Conservation (phyloP, 257 asterid species). For the Gynochthodes officinalis region DNA sequence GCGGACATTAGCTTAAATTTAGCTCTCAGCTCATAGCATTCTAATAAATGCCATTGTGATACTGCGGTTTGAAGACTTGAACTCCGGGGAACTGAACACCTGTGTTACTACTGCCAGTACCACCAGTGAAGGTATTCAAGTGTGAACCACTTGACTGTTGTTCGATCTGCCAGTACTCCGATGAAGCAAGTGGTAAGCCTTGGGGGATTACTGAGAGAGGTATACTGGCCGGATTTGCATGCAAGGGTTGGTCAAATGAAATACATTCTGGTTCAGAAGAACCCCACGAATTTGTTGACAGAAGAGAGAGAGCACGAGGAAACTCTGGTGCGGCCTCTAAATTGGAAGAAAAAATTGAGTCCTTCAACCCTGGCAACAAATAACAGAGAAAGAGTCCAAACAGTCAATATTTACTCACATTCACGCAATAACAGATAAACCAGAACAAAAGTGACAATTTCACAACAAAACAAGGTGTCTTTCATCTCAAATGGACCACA, state of each 20-base stretch:
- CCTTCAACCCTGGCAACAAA: slow-evolving; percentile 53
- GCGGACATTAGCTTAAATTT: neutral
- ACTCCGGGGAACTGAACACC: slow-evolving; percentile 38
- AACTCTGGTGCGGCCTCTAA: slow-evolving; percentile 56
- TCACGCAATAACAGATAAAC: neutral
- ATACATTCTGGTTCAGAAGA: slow-evolving; percentile 45
- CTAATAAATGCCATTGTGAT: slow-evolving; percentile 45
- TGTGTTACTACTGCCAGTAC: slow-evolving; percentile 23
- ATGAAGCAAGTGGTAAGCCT: slow-evolving; percentile 48
- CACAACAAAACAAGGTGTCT: too few species aligned
- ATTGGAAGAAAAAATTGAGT: slow-evolving; percentile 38
- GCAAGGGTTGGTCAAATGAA: slow-evolving; percentile 34
- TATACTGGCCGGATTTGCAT: slow-evolving; percentile 27
- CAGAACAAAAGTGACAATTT: neutral
- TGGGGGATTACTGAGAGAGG: slow-evolving; percentile 44
- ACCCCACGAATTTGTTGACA: slow-evolving; percentile 76
- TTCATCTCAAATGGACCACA: too few species aligned
- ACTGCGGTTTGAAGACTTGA: slow-evolving; percentile 43
- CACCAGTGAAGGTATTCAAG: slow-evolving; percentile 24
- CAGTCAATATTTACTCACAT: neutral
- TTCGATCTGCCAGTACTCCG: slow-evolving; percentile 53
- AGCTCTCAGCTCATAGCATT: slow-evolving; percentile 34
- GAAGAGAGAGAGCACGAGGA: slow-evolving; percentile 97
- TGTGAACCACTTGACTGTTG: slow-evolving; percentile 37
- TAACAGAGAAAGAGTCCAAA: neutral